Conservation (phyloP, 2,329 filamentous ascomycete species). For the Aspergillus tubingensis region DNA sequence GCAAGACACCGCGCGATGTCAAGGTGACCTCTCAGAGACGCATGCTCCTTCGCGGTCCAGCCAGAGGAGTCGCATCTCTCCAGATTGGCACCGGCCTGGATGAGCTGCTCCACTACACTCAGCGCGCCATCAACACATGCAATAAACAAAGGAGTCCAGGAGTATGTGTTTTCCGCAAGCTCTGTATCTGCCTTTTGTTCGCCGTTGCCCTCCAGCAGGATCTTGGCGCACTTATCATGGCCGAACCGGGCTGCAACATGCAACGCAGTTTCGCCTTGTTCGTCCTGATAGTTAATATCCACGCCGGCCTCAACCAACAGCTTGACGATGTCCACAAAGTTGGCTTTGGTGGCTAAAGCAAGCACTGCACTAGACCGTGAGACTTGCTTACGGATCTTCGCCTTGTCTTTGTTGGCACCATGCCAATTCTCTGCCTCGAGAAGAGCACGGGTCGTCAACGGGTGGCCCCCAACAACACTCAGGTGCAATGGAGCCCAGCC, state of each 20-base stretch:
- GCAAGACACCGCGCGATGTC: conserved; percentile 72
- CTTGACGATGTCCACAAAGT: conserved; percentile 80
- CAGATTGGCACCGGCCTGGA: conserved; percentile 75
- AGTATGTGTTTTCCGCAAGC: conserved; percentile 77
- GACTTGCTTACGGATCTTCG: conserved; percentile 66
- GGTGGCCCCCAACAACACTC: conserved; percentile 87
- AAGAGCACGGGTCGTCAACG: conserved; percentile 77
- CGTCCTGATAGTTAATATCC: conserved; percentile 90
- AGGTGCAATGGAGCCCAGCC: conserved; percentile 90
- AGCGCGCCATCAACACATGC: conserved; percentile 86
- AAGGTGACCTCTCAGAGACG: conserved; percentile 84
- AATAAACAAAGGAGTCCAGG: conserved; percentile 94
- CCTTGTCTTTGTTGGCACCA: conserved; percentile 62
- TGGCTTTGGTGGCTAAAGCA: conserved; percentile 82
- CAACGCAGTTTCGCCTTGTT: conserved; percentile 84
- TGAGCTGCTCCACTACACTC: conserved; percentile 71
- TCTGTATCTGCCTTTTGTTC: conserved; percentile 75
- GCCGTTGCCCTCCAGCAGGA: conserved; percentile 69
- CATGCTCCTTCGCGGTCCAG: conserved; percentile 93
- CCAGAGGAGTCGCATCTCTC: conserved; percentile 79
- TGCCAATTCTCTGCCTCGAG: conserved; percentile 79
- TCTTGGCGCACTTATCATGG: conserved; percentile 75
- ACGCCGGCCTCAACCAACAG: conserved; percentile 87
- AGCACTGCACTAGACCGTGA: conserved; percentile 86
- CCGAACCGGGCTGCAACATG: conserved; percentile 90